phyloP scores from a whole-genome alignment of 331 rosid species.

The Malus hybrid region DNA sequence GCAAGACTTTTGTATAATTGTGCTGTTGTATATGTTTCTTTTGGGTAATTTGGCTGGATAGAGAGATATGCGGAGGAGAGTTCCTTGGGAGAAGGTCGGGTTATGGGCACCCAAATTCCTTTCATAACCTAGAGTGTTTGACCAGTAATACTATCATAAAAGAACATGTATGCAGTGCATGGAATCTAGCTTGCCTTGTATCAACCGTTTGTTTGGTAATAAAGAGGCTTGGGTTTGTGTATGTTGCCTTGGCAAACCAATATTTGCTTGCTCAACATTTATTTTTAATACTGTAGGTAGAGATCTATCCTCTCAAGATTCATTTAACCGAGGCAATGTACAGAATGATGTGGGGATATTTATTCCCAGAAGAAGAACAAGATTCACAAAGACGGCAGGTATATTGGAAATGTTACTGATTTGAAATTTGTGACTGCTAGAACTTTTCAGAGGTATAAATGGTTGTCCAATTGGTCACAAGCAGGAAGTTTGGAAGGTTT shows the following conservation, averaged over 20 bases:
- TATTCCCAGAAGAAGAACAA: conserved; percentile 95
- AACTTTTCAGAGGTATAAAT: too few species aligned
- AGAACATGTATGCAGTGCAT: neutral
- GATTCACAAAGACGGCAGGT: conserved; percentile 98
- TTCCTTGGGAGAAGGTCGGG: too few species aligned
- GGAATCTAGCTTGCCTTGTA: neutral
- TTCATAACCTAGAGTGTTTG: neutral
- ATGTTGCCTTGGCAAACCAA: neutral
- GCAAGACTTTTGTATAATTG: too few species aligned
- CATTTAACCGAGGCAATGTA: conserved; percentile 95
- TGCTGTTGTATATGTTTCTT: too few species aligned
- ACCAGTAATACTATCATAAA: neutral
- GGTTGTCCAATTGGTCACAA: conserved; percentile 12
- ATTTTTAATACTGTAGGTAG: conserved; percentile 47
- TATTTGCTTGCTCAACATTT: conserved; percentile 26
- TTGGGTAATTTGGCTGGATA: too few species aligned
- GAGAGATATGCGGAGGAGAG: too few species aligned
- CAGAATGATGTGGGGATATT: conserved; percentile 96
- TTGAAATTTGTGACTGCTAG: conserved; percentile 10
- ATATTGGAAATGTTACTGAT: conserved; percentile 24
- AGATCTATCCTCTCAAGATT: conserved; percentile 91
- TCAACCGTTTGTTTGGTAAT: neutral
- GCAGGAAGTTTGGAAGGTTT: conserved; percentile 98
- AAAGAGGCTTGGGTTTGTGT: neutral
- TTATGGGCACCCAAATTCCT: too few species aligned